Base-by-base conservation (phyloP, 2,329 filamentous ascomycete genomes). In the Exserohilum turcica region DNA sequence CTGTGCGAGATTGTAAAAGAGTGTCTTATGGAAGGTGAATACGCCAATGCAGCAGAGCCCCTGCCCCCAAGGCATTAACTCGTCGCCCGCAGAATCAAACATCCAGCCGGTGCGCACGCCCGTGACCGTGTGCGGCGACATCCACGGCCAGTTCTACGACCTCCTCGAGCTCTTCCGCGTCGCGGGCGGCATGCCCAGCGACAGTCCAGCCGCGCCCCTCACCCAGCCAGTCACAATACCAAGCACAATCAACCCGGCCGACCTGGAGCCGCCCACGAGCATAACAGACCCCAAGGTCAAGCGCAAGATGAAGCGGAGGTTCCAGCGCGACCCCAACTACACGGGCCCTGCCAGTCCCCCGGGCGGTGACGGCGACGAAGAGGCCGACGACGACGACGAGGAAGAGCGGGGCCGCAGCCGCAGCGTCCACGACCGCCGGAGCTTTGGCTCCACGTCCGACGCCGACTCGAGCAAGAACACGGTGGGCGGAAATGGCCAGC, bases 1-100 rank as follows among this genome's bases (percentile, higher is more conserved):
- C 84, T 99, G 43, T 99, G 94, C 76, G 94, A 99, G 80, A 96
- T 96, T 73, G 94, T 97, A 56, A 99, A 99, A 80, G 94, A 97
- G 78, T 95, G 91, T 63, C 83, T 99, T 68, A 99, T 99, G 94
- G 94, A 99, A 82, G 91, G 91, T 94, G 74, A 65, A 79, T 52
- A 9, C 48, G 18, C 44, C 15, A n/a, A 15, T 15, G 27, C 28
- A 6, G 29, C 29, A 29, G 42, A 29, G 18, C 42, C 7, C 31
- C 42, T 15, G 15, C 21, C 31, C 10, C 6, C 42, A 32, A 3
- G 8, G 1, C 24, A 32, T 39, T 56, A 50, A 54, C 31, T 5
- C 19, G 12, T 3, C 10, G 7, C 21, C 6, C 9, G 36, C 65
- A 95, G 94, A 99, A 79, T 97, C 92, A 61, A 99, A 99, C 74